A percentile compares a stretch with the other conserved stretches of the same genome.
These are phyloP conservation scores for Clitopilus hobsonii DNA, from an alignment of 768 basidiomycete species.

Conservation along the genomic window DNA sequence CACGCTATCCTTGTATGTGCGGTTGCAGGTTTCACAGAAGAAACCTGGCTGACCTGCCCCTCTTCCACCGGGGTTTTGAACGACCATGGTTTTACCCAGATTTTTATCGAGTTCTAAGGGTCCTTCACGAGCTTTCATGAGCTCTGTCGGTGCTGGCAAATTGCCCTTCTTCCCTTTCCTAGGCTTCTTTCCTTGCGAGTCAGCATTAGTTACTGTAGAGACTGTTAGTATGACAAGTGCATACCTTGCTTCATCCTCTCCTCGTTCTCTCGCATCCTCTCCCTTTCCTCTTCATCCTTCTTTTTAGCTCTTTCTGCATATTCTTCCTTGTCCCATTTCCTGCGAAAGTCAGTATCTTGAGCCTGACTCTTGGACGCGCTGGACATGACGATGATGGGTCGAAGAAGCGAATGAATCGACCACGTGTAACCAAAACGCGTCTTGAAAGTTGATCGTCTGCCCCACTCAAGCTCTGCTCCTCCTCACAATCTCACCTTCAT, in stretches of 20 bases:
- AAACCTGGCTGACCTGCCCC: conserved; percentile 93
- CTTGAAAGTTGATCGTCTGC: not conserved
- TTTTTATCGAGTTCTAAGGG: conserved; percentile 93
- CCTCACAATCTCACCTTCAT: conserved; percentile 3
- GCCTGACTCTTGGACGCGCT: conserved; percentile 43
- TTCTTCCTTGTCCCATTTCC: conserved; percentile 95
- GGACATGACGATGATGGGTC: conserved; percentile 6
- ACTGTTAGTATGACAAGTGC: conserved; percentile 2
- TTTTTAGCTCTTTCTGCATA: conserved; percentile 80
- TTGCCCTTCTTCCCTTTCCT: conserved; percentile 66
- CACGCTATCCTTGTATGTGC: conserved; percentile 91
- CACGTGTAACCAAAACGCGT: not conserved
- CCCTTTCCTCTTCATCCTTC: conserved; percentile 74
- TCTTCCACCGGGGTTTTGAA: conserved; percentile 74
- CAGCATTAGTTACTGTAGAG: conserved; percentile 5
- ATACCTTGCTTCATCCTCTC: conserved; percentile 79
- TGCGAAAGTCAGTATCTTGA: conserved; percentile 72
- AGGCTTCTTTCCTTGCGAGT: conserved; percentile 71
- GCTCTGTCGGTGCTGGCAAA: conserved; percentile 88
- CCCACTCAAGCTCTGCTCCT: too few species aligned
- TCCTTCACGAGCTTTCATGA: conserved; percentile 83
- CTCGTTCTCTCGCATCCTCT: conserved; percentile 84
- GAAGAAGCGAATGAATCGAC: not conserved
- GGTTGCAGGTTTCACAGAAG: conserved; percentile 86
- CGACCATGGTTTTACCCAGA: conserved; percentile 91